These are phyloP conservation scores for Chaetothyriales sp. DNA, from an alignment of 2,329 filamentous ascomycete species.

Conservation along the genomic window DNA sequence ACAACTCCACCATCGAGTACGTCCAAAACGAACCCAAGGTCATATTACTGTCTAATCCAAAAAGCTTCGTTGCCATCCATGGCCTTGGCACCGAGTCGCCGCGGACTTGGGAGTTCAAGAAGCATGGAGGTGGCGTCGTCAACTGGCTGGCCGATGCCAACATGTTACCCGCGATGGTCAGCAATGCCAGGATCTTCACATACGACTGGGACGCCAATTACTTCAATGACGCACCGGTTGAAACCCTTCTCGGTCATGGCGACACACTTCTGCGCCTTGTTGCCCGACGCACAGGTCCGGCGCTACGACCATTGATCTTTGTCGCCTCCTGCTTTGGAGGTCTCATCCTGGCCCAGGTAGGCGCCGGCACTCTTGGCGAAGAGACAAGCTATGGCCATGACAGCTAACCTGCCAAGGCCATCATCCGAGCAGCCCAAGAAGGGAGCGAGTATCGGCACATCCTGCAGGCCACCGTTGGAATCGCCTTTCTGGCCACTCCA, in stretches of 20 bases:
- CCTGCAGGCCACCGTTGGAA: background rate
- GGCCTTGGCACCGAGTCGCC: constrained; percentile 18
- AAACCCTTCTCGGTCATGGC: background rate
- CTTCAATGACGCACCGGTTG: background rate
- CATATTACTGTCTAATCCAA: background rate
- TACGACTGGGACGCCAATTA: constrained; percentile 1
- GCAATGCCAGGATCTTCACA: background rate
- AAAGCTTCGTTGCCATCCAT: constrained; percentile 17
- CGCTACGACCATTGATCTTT: background rate
- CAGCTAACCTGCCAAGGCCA: background rate
- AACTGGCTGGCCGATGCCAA: constrained; percentile 1
- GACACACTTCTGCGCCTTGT: background rate
- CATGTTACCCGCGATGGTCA: background rate
- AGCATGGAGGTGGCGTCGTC: background rate
- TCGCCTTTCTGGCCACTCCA: background rate
- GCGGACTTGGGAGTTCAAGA: constrained; percentile 13
- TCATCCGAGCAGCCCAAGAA: background rate
- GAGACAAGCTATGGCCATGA: background rate
- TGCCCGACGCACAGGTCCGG: background rate
- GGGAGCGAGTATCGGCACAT: background rate
- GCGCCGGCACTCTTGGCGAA: background rate
- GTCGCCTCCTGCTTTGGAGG: constrained; percentile 1
- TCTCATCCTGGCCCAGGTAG: background rate
- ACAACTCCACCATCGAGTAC: background rate
- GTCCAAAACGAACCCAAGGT: background rate